Evolutionary conservation across 129 eudicot genomes (phyloP).

Genomic region (Escallonia herrerae): DNA sequence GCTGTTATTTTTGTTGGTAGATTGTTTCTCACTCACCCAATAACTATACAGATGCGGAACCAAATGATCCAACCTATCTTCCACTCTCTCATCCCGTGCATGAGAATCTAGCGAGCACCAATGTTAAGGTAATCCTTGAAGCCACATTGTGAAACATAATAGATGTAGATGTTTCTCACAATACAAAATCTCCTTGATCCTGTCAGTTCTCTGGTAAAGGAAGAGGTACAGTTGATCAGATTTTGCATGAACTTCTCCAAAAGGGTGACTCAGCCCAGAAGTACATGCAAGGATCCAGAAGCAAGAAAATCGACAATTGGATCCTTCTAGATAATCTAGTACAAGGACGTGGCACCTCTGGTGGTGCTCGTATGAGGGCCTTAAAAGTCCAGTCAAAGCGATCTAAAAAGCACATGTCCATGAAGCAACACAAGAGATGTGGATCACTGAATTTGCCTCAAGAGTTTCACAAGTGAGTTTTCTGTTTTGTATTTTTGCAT

Average conservation of each 20-base stretch:
- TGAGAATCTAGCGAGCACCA: conserved; percentile 44
- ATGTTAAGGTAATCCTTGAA: conserved; percentile 25
- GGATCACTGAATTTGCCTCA: conserved; percentile 62
- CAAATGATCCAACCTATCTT: conserved; percentile 55
- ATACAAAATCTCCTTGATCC: not conserved
- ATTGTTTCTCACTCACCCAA: not conserved
- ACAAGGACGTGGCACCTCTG: conserved; percentile 30
- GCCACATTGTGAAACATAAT: not conserved
- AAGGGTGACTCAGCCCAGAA: conserved; percentile 79
- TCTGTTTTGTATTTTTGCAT: not conserved
- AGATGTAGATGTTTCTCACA: not conserved
- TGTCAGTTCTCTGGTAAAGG: conserved; percentile 30
- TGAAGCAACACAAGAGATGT: conserved; percentile 58
- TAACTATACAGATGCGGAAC: conserved; percentile 35
- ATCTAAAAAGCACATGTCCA: conserved; percentile 74
- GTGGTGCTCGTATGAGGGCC: conserved; percentile 30
- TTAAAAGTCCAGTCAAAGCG: conserved; percentile 59
- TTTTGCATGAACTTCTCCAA: conserved; percentile 69
- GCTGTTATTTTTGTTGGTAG: not conserved
- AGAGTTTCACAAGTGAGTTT: conserved; percentile 55
- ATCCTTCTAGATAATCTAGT: conserved; percentile 78
- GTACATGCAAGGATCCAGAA: conserved; percentile 62
- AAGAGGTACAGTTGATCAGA: conserved; percentile 34
- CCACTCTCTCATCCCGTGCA: conserved; percentile 56
- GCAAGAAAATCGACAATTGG: conserved; percentile 53